phyloP scores from a whole-genome alignment of 192 early-diverging fungal genomes.

The Gonapodya prolifera region DNA sequence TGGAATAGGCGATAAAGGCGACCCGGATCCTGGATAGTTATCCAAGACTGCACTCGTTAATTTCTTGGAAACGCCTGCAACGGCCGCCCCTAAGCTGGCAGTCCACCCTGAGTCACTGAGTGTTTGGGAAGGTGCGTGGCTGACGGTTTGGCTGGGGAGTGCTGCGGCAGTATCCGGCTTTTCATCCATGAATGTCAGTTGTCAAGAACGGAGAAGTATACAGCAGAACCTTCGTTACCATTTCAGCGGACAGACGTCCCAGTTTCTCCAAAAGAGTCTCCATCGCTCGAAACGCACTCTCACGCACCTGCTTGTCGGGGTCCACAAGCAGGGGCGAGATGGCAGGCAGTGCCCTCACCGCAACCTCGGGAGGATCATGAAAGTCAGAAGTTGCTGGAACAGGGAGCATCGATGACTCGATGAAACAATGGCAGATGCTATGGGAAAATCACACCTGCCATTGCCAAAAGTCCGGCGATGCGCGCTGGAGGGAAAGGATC shows the following conservation, averaged over 20 bases:
- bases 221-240: neutral
- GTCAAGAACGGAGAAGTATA: neutral
- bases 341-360: slow-evolving; percentile 60
- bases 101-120: neutral
- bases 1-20: too few relatives aligned
- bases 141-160: neutral
- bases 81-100: neutral
- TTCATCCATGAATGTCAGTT: too few relatives aligned
- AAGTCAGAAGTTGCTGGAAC: slow-evolving; percentile 52
- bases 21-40: neutral
- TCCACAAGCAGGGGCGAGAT: slow-evolving; percentile 57
- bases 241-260: neutral
- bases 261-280: neutral
- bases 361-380: slow-evolving; percentile 57
- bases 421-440: neutral
- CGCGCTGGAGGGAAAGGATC: slow-evolving; percentile 84
- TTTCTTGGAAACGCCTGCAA: neutral
- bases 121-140: neutral
- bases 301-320: slow-evolving; percentile 50
- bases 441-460: slow-evolving; percentile 5
- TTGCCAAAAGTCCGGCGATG: slow-evolving; percentile 70
- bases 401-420: neutral
- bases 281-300: neutral
- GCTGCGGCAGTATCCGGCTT: too few relatives aligned
- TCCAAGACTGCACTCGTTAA: neutral